Evolutionary conservation across 305 asterid species (phyloP), one percentile per base, ranked within the genome.

Genomic region (Salvia sclarea): DNA sequence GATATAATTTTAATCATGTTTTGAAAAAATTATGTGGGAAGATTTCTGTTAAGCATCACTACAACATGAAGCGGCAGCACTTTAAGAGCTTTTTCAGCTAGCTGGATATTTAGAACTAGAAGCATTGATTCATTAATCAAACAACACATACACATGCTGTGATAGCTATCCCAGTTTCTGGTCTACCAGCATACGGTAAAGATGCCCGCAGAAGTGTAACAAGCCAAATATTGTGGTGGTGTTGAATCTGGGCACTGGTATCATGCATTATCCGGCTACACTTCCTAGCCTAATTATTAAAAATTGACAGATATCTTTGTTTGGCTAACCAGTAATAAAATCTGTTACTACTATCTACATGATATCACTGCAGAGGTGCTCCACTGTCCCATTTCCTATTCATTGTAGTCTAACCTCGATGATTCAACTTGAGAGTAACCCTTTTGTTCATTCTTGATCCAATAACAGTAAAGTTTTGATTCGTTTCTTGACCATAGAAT

Each of bases 61-160:
- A 41, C 50, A 30, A 22, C 78, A 52, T 61, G 49, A 68, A 72
- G 56, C 50, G 54, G 62, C 65, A 54, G 8, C 61, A n/a, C n/a
- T n/a, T n/a, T n/a, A n/a, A n/a, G n/a, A n/a, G n/a, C n/a, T n/a
- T n/a, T n/a, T n/a, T n/a, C n/a, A n/a, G n/a, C n/a, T n/a, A n/a
- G n/a, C n/a, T n/a, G n/a, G n/a, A n/a, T n/a, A n/a, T n/a, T n/a
- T n/a, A n/a, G n/a, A n/a, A n/a, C n/a, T n/a, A n/a, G n/a, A n/a
- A n/a, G n/a, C n/a, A n/a, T n/a, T n/a, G n/a, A n/a, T n/a, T n/a
- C n/a, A n/a, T n/a, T n/a, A n/a, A n/a, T n/a, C n/a, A n/a, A n/a
- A n/a, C n/a, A n/a, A n/a, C n/a, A n/a, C n/a, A n/a, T n/a, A n/a
- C n/a, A n/a, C n/a, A n/a, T 8, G 9, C 25, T 6, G 11, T 41